Conservation (phyloP, 2,329 filamentous ascomycete genomes). For the Verticillium isaacii region DNA sequence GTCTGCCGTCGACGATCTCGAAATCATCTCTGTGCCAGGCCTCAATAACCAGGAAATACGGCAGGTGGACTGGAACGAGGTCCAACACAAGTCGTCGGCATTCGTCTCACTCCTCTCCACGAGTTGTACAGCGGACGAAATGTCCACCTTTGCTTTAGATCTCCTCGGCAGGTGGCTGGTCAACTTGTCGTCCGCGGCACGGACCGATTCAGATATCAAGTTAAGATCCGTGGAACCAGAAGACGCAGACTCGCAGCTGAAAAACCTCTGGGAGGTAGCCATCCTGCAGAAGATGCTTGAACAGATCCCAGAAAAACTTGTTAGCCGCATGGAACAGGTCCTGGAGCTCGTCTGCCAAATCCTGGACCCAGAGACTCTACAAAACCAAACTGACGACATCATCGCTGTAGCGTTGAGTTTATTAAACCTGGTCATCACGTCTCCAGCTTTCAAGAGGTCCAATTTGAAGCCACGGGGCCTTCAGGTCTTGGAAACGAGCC, state of each 20-base stretch:
- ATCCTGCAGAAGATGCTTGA: conserved; percentile 63
- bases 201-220: conserved; percentile 20
- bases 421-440: conserved; percentile 55
- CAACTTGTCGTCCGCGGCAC: conserved; percentile 16
- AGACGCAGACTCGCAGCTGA: conserved; percentile 33
- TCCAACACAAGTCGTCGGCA: conserved; percentile 42
- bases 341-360: conserved; percentile 60
- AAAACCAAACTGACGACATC: conserved; percentile 40
- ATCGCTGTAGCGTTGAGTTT: conserved; percentile 53
- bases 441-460: conserved; percentile 49
- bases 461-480: conserved; percentile 37
- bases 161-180: conserved; percentile 56
- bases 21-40: conserved; percentile 32
- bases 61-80: conserved; percentile 33
- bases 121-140: conserved; percentile 48
- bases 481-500: conserved; percentile 40
- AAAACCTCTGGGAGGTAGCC: conserved; percentile 52
- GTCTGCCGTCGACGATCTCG: conserved; percentile 41
- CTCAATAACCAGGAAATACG: conserved; percentile 17
- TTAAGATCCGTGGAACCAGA: conserved; percentile 20
- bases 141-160: conserved; percentile 55
- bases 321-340: conserved; percentile 59
- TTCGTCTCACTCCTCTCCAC: conserved; percentile 46
- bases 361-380: conserved; percentile 39
- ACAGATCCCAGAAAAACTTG: conserved; percentile 56